phyloP scores from a whole-genome alignment of 495 filamentous ascomycete genomes.

The Neurospora sp. region DNA sequence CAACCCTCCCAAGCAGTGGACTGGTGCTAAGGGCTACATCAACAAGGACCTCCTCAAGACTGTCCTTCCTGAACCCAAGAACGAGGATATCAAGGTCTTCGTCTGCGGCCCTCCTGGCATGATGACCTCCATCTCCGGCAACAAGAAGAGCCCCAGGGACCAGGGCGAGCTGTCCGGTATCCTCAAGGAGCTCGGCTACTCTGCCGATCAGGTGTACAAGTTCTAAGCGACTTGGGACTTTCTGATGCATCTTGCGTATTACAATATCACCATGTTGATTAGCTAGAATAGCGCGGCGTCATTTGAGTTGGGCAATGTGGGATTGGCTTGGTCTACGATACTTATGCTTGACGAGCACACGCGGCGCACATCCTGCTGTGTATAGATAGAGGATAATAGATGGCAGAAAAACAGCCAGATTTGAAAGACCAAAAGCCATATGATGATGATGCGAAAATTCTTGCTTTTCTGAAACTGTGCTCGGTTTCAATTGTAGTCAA shows the following conservation, averaged over 20 bases:
- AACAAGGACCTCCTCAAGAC: constrained; percentile 86
- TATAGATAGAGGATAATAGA: not conserved
- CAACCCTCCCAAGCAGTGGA: constrained; percentile 74
- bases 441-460: not conserved
- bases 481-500: not conserved
- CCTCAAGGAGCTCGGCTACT: constrained; percentile 86
- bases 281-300: not conserved
- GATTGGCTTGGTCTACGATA: not conserved
- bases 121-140: constrained; percentile 87
- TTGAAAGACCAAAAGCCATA: not conserved
- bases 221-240: constrained; percentile 44
- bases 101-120: constrained; percentile 80
- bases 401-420: not conserved
- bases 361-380: not conserved
- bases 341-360: not conserved
- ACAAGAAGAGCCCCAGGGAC: constrained; percentile 79
- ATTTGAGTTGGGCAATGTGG: not conserved
- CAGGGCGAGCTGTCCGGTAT: constrained; percentile 82
- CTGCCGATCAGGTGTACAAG: constrained; percentile 92
- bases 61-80: constrained; percentile 80
- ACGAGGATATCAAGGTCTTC: constrained; percentile 86
- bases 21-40: constrained; percentile 64
- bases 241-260: not conserved
- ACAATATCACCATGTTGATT: not conserved
- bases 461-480: not conserved